Base-by-base conservation (phyloP, 1,284 basidiomycete species). In the Moniliophthora roreri region DNA sequence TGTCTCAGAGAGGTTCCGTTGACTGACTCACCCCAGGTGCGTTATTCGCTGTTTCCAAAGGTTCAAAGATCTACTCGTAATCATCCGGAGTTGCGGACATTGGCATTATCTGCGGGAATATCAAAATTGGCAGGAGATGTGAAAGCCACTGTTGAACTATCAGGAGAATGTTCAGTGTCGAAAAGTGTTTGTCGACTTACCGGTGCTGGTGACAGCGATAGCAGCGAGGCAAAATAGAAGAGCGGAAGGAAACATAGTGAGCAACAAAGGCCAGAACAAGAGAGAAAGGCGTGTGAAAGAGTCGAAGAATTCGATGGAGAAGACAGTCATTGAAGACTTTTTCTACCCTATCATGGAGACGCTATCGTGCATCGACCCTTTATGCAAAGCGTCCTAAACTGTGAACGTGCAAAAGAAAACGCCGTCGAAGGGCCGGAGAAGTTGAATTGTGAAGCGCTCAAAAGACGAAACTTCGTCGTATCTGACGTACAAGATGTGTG, bases 1-100 rank as follows among this genome's bases (percentile, higher is more conserved):
- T 37, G 16, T 13, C 10, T 40, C 1, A 16, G 16, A 16, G 11
- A 32, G 6, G 16, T 23, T 24, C 11, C 23, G 21, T 23, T 11
- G 24, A 47, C 13, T 1, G 24, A 36, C 58, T 39, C 41, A 62
- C 58, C 20, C 59, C 58, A 23, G 56, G 53, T 23, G 61, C 61
- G 42, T 60, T 58, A 49, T 58, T 60, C 2, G 60, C 60, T 7
- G 58, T 61, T 35, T 57, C 38, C 15, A 51, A 45, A 9, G 58
- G 58, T 24, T 58, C 61, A 51, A 58, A 63, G 16, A 63, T 59
- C 10, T 59, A 51, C 36, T 58, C 56, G 28, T 60, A 63, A 3
- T 58, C 58, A 11, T 53, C 55, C 28, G 59, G 59, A 28, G 47
- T 48, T 21, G 41, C 46, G 26, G 4, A 24, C 28, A 28, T 46